These are phyloP conservation scores for Cadophora sp. DNA, from an alignment of 2,329 filamentous ascomycete species.

Conservation along the genomic window DNA sequence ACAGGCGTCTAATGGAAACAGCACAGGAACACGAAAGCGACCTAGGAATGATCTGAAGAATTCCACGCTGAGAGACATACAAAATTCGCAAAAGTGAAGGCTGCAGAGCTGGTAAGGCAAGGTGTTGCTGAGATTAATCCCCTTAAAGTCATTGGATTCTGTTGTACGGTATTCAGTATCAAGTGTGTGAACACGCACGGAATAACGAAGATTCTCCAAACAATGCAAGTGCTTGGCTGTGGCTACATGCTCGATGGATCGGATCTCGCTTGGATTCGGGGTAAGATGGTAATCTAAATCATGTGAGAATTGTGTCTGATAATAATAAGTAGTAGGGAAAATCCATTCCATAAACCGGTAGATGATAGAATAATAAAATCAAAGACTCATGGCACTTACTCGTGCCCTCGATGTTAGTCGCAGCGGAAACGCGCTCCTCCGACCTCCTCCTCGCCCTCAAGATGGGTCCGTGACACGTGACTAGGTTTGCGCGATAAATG, in stretches of 20 bases:
- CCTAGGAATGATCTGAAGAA: too few relatives aligned
- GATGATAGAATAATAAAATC: background rate
- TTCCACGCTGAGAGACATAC: background rate
- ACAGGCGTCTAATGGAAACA: background rate
- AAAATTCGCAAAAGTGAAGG: background rate
- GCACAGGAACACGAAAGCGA: background rate
- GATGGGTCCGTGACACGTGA: slow-evolving; percentile 18
- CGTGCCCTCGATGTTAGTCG: background rate
- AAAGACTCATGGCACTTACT: background rate
- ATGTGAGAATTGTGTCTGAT: background rate
- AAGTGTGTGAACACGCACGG: too few relatives aligned
- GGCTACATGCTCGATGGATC: background rate
- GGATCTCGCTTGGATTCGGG: background rate
- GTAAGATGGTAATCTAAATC: slow-evolving; percentile 1
- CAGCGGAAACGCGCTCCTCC: background rate
- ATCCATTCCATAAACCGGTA: background rate
- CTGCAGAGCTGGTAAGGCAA: background rate
- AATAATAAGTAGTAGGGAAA: background rate
- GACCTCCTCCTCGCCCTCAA: background rate
- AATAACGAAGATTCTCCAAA: too few relatives aligned
- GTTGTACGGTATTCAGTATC: too few relatives aligned
- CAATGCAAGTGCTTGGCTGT: too few relatives aligned
- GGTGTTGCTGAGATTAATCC: background rate
- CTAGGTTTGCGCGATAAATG: slow-evolving; percentile 31
- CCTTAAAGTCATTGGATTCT: background rate